phyloP scores from a whole-genome alignment of 257 asterid species.

The Rauvolfia tetraphylla region DNA sequence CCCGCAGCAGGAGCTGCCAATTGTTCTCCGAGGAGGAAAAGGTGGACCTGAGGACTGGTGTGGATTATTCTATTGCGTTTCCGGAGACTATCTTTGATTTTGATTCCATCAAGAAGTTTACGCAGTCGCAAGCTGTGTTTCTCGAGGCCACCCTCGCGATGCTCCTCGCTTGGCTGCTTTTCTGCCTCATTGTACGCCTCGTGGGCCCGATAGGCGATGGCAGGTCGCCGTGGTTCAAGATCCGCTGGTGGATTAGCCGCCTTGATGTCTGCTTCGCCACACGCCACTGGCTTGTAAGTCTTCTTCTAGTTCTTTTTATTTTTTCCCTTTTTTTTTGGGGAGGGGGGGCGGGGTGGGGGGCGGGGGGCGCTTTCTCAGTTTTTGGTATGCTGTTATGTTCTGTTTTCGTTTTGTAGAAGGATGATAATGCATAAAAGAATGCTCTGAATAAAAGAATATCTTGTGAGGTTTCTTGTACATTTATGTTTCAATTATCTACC shows the following conservation, averaged over 20 bases:
- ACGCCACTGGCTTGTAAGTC: conserved; percentile 73
- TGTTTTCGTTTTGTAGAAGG: too few species aligned
- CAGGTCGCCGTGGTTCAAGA: conserved; percentile 62
- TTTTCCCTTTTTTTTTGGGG: not conserved
- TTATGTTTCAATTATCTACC: not conserved
- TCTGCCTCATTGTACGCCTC: conserved; percentile 64
- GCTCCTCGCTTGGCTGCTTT: conserved; percentile 63
- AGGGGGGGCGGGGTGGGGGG: too few species aligned
- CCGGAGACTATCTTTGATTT: conserved; percentile 66
- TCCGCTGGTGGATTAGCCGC: conserved; percentile 96
- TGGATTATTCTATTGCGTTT: conserved; percentile 51
- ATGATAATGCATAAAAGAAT: not conserved
- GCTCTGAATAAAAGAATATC: too few species aligned
- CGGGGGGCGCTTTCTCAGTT: too few species aligned
- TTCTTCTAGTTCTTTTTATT: not conserved
- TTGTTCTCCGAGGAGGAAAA: conserved; percentile 39
- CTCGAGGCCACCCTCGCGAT: conserved; percentile 73
- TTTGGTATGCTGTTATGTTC: too few species aligned
- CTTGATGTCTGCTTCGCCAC: conserved; percentile 77
- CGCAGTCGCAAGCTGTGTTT: conserved; percentile 89
- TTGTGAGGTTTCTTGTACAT: not conserved
- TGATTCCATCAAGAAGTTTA: conserved; percentile 69
- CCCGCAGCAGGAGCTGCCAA: conserved; percentile 38
- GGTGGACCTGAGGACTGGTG: conserved; percentile 55
- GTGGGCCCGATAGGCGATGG: conserved; percentile 59